phyloP scores from a whole-genome alignment of 2,329 filamentous ascomycete species.

The Cordyceps cicadae region DNA sequence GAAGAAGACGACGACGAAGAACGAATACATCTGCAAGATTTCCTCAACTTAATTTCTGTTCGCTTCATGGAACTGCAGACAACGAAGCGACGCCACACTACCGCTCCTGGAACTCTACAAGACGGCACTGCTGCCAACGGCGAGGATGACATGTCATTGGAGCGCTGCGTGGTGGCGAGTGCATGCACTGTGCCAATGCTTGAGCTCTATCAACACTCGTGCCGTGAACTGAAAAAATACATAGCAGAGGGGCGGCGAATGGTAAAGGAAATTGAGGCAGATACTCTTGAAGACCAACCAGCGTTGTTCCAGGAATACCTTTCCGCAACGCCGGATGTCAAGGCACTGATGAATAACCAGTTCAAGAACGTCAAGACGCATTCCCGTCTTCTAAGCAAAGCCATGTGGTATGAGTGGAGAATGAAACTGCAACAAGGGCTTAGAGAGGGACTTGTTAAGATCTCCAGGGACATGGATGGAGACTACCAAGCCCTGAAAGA shows the following conservation, averaged over 20 bases:
- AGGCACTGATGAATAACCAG: constrained; percentile 84
- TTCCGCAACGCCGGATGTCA: constrained; percentile 73
- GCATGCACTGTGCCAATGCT: constrained; percentile 89
- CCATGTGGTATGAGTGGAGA: constrained; percentile 97
- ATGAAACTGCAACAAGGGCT: constrained; percentile 78
- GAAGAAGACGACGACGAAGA: constrained; percentile 46
- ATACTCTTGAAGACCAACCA: constrained; percentile 85
- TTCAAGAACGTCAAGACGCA: constrained; percentile 97
- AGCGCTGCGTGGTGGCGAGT: constrained; percentile 76
- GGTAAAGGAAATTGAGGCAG: constrained; percentile 81
- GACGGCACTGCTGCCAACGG: constrained; percentile 32
- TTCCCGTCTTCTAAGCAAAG: constrained; percentile 81
- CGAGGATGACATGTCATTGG: constrained; percentile 52
- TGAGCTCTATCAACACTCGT: constrained; percentile 91
- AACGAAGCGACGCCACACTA: constrained; percentile 83
- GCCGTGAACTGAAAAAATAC: constrained; percentile 91
- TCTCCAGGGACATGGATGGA: constrained; percentile 64
- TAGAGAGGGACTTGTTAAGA: constrained; percentile 69
- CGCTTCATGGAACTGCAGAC: constrained; percentile 98
- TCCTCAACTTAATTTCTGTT: constrained; percentile 90
- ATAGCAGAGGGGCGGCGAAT: constrained; percentile 88
- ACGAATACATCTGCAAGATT: constrained; percentile 78
- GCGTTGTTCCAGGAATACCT: constrained; percentile 88
- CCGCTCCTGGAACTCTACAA: constrained; percentile 46
- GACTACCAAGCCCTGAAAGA: constrained; percentile 61